Percentiles rank a stretch among this genome's conserved stretches.
Conservation (phyloP, 148 eudicot genomes). For the Gaultheria prostrata region DNA sequence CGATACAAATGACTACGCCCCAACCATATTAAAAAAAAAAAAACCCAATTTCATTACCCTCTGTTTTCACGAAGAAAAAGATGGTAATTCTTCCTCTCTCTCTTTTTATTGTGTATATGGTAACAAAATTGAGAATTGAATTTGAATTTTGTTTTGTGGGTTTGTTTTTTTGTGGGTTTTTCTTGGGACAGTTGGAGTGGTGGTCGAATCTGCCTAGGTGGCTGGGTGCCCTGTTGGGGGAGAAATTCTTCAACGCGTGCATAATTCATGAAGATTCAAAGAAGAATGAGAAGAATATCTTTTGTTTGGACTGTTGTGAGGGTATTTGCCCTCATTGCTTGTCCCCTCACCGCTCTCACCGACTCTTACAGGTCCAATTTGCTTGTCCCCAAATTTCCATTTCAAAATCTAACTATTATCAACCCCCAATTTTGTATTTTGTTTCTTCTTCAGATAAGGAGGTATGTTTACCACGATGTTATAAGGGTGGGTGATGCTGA, state of each 20-base stretch:
- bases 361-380: slow-evolving; percentile 42
- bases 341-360: slow-evolving; percentile 39
- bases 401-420: background rate
- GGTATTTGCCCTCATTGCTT: slow-evolving; percentile 48
- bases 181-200: slow-evolving; percentile 22
- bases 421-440: background rate
- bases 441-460: slow-evolving; percentile 43
- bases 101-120: background rate
- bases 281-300: slow-evolving; percentile 54
- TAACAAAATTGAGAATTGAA: background rate
- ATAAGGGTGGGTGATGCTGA: slow-evolving; percentile 49
- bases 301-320: slow-evolving; percentile 54
- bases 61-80: background rate
- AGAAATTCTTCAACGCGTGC: slow-evolving; percentile 52
- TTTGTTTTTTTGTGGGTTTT: background rate
- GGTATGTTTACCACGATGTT: slow-evolving; percentile 58
- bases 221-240: slow-evolving; percentile 34
- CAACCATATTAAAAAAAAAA: background rate
- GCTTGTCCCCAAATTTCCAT: background rate
- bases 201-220: slow-evolving; percentile 33
- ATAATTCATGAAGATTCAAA: slow-evolving; percentile 39
- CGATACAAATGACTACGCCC: background rate
- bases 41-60: background rate
- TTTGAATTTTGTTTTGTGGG: background rate
- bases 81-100: background rate